phyloP scores from a whole-genome alignment of 768 basidiomycete genomes.

The Agrocybe pediades region DNA sequence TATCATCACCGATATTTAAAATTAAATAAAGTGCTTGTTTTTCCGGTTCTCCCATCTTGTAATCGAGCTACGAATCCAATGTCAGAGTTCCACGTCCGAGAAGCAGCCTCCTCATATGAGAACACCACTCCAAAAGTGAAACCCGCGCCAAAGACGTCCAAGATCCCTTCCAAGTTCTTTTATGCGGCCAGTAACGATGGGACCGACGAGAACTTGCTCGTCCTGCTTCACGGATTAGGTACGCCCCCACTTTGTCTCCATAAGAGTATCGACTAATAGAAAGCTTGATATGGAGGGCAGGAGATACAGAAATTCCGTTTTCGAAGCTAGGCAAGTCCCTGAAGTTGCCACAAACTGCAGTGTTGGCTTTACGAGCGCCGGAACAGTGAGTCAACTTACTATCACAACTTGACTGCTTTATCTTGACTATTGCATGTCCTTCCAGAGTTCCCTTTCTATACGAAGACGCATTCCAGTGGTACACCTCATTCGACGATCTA shows the following conservation, averaged over 20 bases:
- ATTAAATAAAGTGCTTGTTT: no score
- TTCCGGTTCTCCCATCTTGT: no score
- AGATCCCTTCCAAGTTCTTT: constrained; percentile 56
- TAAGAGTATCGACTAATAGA: neutral
- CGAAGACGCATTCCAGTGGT: constrained; percentile 86
- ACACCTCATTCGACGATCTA: constrained; percentile 75
- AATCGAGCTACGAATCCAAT: constrained; percentile 3
- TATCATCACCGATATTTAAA: no score
- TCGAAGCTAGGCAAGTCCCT: constrained; percentile 69
- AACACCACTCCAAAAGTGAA: constrained; percentile 41
- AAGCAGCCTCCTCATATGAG: constrained; percentile 17
- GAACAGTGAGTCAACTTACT: constrained; percentile 53
- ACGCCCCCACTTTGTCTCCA: constrained; percentile 17
- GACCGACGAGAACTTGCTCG: constrained; percentile 81
- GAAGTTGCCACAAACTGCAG: constrained; percentile 88
- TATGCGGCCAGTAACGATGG: constrained; percentile 81
- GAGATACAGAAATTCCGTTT: constrained; percentile 83
- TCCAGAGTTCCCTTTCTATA: constrained; percentile 77
- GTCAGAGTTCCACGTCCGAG: constrained; percentile 37
- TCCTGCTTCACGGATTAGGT: constrained; percentile 89
- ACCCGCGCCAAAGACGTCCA: constrained; percentile 43
- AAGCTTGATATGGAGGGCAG: no score
- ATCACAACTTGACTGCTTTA: neutral
- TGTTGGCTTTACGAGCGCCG: constrained; percentile 79
- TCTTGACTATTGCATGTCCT: neutral